Evolutionary conservation across 768 basidiomycete genomes (phyloP).

Genomic region (Hortiboletus campestris): DNA sequence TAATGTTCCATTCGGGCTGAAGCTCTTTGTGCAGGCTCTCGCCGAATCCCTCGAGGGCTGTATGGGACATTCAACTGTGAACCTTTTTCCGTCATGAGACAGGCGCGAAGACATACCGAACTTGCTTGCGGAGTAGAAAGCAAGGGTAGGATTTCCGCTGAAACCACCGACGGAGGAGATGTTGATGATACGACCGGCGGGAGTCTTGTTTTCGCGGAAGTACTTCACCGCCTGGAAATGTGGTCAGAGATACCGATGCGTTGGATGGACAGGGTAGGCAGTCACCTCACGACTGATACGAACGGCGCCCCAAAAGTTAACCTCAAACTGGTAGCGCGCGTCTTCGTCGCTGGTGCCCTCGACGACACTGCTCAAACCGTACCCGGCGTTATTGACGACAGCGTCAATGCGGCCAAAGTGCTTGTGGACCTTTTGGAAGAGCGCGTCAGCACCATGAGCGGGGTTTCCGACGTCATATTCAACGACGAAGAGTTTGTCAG

Average conservation of each 20-base stretch:
- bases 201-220: conserved; percentile 31
- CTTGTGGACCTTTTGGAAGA: conserved; percentile 20
- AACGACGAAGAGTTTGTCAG: conserved; percentile 27
- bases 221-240: conserved; percentile 22
- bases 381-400: conserved; percentile 36
- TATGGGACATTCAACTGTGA: background rate
- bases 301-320: conserved; percentile 34
- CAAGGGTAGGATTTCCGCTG: conserved; percentile 12
- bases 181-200: conserved; percentile 24
- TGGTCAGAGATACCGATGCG: background rate
- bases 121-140: conserved; percentile 23
- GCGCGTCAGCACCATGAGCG: conserved; percentile 10
- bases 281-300: conserved; percentile 25
- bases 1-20: conserved; percentile 27
- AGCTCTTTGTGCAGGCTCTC: conserved; percentile 25
- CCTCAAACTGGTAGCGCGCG: conserved; percentile 29
- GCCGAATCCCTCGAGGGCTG: conserved; percentile 28
- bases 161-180: conserved; percentile 23
- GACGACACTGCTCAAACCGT: conserved; percentile 22
- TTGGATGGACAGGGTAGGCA: background rate
- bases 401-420: conserved; percentile 34
- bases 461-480: conserved; percentile 32
- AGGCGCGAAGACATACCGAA: conserved; percentile 12
- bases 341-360: conserved; percentile 26
- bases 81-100: no score